Conservation (phyloP, 176 grass and related monocot genomes). For the Puccinellia tenuiflora region DNA sequence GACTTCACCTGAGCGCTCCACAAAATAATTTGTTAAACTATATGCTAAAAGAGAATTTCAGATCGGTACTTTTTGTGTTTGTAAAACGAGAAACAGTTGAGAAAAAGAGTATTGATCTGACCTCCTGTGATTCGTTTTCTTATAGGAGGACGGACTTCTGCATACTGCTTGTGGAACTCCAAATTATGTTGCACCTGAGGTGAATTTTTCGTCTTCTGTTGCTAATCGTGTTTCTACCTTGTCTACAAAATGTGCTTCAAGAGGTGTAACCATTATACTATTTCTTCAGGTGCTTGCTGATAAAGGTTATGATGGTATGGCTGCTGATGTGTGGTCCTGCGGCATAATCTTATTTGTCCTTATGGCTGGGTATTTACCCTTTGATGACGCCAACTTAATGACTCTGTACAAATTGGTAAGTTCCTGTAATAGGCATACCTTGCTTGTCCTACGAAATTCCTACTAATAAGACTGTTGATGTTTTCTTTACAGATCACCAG, state of each 20-base stretch:
- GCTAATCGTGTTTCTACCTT: neutral
- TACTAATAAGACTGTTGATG: neutral
- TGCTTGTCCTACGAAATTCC: neutral
- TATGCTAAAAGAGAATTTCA: neutral
- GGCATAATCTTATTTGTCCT: slow-evolving; percentile 97
- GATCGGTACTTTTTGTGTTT: neutral
- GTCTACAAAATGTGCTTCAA: neutral
- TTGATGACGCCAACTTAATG: slow-evolving; percentile 68
- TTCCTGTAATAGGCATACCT: neutral
- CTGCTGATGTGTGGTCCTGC: slow-evolving; percentile 96
- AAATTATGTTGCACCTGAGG: slow-evolving; percentile 98
- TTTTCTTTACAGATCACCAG: slow-evolving; percentile 53
- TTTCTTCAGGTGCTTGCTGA: slow-evolving; percentile 78
- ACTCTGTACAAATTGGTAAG: slow-evolving; percentile 71
- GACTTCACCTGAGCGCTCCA: neutral
- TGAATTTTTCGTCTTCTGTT: slow-evolving; percentile 15
- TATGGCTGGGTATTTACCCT: slow-evolving; percentile 93
- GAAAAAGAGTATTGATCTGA: neutral
- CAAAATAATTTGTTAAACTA: neutral
- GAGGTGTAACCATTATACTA: slow-evolving; percentile 18
- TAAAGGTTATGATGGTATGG: slow-evolving; percentile 90
- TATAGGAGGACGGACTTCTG: slow-evolving; percentile 71
- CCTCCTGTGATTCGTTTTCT: neutral
- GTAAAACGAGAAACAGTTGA: neutral
- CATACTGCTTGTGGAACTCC: slow-evolving; percentile 98